These are phyloP conservation scores for Thalassiosira profunda DNA, from an alignment of 108 stramenopile genomes.

Conservation along the genomic window DNA sequence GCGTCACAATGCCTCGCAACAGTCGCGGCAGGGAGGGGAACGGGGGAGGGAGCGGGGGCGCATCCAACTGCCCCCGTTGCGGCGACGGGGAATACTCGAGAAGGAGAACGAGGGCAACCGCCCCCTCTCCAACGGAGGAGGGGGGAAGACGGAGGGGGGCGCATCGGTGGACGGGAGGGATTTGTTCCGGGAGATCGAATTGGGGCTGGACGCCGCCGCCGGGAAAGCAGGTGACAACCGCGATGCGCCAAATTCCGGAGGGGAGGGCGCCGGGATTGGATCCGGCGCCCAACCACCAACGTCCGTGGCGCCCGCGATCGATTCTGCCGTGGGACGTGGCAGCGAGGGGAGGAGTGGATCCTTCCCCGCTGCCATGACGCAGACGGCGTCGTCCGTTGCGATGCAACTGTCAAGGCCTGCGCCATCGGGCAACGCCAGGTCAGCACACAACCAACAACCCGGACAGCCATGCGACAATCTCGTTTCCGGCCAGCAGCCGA, in stretches of 20 bases:
- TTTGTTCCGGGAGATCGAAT: constrained; percentile 46
- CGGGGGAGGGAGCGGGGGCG: neutral
- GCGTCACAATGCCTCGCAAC: too few species aligned
- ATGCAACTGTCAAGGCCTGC: neutral
- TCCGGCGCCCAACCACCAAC: constrained; percentile 4
- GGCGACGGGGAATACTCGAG: too few species aligned
- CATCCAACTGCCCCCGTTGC: too few species aligned
- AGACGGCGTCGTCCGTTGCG: too few species aligned
- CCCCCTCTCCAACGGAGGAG: too few species aligned
- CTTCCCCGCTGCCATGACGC: too few species aligned
- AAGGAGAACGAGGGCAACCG: neutral
- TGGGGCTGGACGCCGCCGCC: constrained; percentile 24
- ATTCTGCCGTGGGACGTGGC: neutral
- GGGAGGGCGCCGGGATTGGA: neutral
- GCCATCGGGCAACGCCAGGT: neutral
- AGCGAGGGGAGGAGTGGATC: constrained; percentile 2
- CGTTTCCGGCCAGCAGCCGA: too few species aligned
- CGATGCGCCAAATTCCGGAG: neutral
- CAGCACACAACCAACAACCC: too few species aligned
- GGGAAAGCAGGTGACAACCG: neutral
- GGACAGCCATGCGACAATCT: too few species aligned
- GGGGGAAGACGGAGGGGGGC: too few species aligned
- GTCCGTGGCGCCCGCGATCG: neutral
- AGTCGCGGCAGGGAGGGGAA: neutral
- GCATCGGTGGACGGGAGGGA: constrained; percentile 8